Percentiles rank a stretch among this genome's conserved stretches.
Conservation (phyloP, 164 flowering plant genomes). For the Umbellularia californica region DNA sequence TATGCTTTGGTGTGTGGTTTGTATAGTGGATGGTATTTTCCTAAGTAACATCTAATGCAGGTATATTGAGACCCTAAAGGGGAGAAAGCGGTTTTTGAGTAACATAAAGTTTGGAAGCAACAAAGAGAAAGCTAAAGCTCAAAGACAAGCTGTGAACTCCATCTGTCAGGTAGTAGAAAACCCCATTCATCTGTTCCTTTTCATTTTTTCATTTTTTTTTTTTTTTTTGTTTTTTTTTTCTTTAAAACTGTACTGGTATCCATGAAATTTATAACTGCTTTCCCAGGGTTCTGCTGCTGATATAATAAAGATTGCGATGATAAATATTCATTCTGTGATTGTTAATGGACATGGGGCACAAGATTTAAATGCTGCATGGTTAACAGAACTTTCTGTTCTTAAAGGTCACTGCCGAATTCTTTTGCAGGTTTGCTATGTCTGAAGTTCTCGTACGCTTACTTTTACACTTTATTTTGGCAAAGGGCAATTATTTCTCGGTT, state of each 20-base stretch:
- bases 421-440: constrained; percentile 58
- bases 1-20: no score
- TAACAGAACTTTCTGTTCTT: constrained; percentile 43
- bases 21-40: not conserved
- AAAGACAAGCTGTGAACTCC: constrained; percentile 97
- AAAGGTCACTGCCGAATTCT: constrained; percentile 77
- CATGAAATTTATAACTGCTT: constrained; percentile 8
- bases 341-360: constrained; percentile 33
- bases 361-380: constrained; percentile 20
- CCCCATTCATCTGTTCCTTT: not conserved
- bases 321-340: constrained; percentile 60
- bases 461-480: no score
- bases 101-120: constrained; percentile 74
- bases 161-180: constrained; percentile 74
- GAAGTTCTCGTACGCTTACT: no score
- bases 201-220: not conserved
- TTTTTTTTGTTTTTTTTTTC: no score
- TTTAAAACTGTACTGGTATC: constrained; percentile 1
- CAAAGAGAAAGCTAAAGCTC: constrained; percentile 92
- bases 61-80: constrained; percentile 73
- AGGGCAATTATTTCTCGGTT: not conserved
- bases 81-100: constrained; percentile 83
- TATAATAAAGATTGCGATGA: constrained; percentile 95
- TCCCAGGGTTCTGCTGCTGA: constrained; percentile 96
- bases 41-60: constrained; percentile 26